Conservation (phyloP, 1,139 yeast species). For the Wickerhamomyces sp. region DNA sequence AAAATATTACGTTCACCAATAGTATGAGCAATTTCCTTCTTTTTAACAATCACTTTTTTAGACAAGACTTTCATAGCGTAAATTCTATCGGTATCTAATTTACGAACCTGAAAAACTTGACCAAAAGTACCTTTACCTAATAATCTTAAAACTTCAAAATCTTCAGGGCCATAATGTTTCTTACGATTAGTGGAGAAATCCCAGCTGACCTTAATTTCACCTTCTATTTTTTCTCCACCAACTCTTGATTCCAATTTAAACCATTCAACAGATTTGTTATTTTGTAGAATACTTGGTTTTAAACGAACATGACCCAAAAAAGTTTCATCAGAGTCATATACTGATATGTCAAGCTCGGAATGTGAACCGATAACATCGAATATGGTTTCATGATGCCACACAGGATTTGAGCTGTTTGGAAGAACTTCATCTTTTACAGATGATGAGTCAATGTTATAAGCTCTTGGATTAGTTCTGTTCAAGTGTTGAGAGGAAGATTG, state of each 20-base stretch:
- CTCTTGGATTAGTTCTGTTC: constrained; percentile 30
- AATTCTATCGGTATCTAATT: constrained; percentile 80
- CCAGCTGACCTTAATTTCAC: constrained; percentile 71
- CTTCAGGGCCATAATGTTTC: constrained; percentile 85
- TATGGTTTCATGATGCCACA: constrained; percentile 87
- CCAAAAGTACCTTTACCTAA: constrained; percentile 98
- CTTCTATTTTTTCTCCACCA: constrained; percentile 71
- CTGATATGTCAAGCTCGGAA: constrained; percentile 79
- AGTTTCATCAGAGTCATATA: constrained; percentile 82
- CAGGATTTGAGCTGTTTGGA: constrained; percentile 48
- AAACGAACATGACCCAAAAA: constrained; percentile 83
- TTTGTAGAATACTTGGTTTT: constrained; percentile 53
- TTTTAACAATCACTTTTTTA: constrained; percentile 90
- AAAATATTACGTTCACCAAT: constrained; percentile 93
- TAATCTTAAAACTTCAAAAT: constrained; percentile 83
- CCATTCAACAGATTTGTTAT: constrained; percentile 60
- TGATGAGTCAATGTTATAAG: constrained; percentile 7
- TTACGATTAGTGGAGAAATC: constrained; percentile 67
- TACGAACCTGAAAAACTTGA: constrained; percentile 91
- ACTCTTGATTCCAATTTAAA: constrained; percentile 67
- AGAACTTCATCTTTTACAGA: constrained; percentile 6
- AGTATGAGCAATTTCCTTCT: constrained; percentile 96
- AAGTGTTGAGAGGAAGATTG: constrained; percentile 65
- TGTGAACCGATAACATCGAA: constrained; percentile 86
- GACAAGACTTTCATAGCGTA: constrained; percentile 97